These are phyloP conservation scores for Solanum pennellii DNA, from an alignment of 257 asterid genomes.

Conservation along the genomic window DNA sequence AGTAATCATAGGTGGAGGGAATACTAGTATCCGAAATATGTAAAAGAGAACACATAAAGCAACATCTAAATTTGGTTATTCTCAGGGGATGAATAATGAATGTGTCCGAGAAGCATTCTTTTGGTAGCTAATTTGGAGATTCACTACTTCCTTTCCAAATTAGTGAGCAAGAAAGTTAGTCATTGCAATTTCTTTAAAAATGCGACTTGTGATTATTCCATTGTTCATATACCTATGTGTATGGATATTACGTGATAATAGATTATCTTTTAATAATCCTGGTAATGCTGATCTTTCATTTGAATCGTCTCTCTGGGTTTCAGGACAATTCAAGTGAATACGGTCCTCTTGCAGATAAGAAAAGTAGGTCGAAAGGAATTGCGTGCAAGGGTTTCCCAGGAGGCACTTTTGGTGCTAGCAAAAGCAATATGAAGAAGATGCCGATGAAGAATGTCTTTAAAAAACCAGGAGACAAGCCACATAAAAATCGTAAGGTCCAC, in stretches of 20 bases:
- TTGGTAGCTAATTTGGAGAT: not conserved
- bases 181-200: not conserved
- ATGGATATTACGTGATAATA: slow-evolving; percentile 5
- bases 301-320: slow-evolving; percentile 14
- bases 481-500: slow-evolving; percentile 72
- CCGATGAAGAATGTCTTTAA: slow-evolving; percentile 23
- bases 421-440: slow-evolving; percentile 40
- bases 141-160: not conserved
- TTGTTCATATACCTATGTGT: not conserved
- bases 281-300: not conserved
- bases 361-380: slow-evolving; percentile 37
- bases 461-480: slow-evolving; percentile 44
- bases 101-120: not conserved
- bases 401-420: slow-evolving; percentile 28
- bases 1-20: not conserved
- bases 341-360: slow-evolving; percentile 28
- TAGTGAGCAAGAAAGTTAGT: not conserved
- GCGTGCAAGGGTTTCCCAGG: slow-evolving; percentile 51
- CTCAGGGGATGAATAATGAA: not conserved
- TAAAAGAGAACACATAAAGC: not conserved
- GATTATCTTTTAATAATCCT: slow-evolving; percentile 2
- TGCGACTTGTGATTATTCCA: not conserved
- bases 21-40: not conserved
- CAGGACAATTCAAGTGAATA: slow-evolving; percentile 55
- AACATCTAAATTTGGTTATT: not conserved